These are phyloP conservation scores for Backusella australiensis DNA, from an alignment of 192 early-diverging fungal genomes.

Conservation along the genomic window DNA sequence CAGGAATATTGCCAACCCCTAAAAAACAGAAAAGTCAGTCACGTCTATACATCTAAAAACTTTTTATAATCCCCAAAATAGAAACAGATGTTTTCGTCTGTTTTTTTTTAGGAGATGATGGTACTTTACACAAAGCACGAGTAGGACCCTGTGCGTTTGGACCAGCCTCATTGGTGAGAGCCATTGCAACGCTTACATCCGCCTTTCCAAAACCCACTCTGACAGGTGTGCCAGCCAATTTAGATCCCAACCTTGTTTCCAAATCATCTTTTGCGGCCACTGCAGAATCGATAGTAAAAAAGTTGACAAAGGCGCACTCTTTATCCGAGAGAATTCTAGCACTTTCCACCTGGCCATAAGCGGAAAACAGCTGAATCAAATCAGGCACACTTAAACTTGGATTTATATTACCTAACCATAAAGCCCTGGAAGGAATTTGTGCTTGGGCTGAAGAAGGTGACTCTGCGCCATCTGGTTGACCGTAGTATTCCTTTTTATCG, in stretches of 20 bases:
- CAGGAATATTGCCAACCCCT: conserved; percentile 92
- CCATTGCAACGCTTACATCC: conserved; percentile 46
- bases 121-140: conserved; percentile 64
- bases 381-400: conserved; percentile 77
- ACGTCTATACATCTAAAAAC: background rate
- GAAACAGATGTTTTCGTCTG: background rate
- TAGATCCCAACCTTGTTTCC: conserved; percentile 61
- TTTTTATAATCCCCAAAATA: background rate
- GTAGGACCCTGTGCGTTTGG: conserved; percentile 60
- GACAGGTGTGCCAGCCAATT: conserved; percentile 77
- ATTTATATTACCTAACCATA: conserved; percentile 96
- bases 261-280: conserved; percentile 80
- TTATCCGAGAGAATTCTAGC: conserved; percentile 89
- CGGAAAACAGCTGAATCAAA: conserved; percentile 77
- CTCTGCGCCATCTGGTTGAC: conserved; percentile 11
- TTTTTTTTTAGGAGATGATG: background rate
- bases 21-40: conserved; percentile 2
- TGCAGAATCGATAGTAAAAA: conserved; percentile 83
- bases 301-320: conserved; percentile 98
- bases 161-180: conserved; percentile 52
- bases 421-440: conserved; percentile 77
- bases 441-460: conserved; percentile 29
- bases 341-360: conserved; percentile 90
- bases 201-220: conserved; percentile 83
- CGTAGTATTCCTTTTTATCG: conserved; percentile 12